Conservation (phyloP, 305 asterid genomes). For the Rubia balearica region DNA sequence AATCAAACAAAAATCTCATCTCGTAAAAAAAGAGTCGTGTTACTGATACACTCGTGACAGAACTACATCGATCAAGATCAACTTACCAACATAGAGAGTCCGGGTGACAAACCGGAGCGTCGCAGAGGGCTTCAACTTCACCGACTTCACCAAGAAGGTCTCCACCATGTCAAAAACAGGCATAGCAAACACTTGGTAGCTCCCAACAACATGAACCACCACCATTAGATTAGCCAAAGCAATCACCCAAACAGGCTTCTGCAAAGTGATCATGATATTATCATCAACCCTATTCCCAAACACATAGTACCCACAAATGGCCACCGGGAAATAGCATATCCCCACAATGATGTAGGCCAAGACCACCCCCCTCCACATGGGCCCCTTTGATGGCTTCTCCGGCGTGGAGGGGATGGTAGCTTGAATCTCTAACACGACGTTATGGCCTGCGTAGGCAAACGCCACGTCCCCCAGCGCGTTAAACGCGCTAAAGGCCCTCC, state of each 20-base stretch:
- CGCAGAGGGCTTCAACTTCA: conserved; percentile 34
- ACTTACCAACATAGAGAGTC: conserved; percentile 43
- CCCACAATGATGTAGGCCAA: conserved; percentile 52
- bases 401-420: conserved; percentile 66
- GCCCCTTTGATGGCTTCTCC: conserved; percentile 48
- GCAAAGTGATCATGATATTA: conserved; percentile 44
- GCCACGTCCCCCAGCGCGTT: conserved; percentile 59
- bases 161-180: conserved; percentile 73
- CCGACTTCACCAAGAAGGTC: conserved; percentile 39
- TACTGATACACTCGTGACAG: too few species aligned
- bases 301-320: conserved; percentile 43
- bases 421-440: conserved; percentile 67
- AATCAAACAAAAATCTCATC: too few species aligned
- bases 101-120: conserved; percentile 46
- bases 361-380: conserved; percentile 72
- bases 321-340: conserved; percentile 58
- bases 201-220: conserved; percentile 60
- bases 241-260: conserved; percentile 56
- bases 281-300: conserved; percentile 59
- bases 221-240: conserved; percentile 57
- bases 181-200: conserved; percentile 74
- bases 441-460: conserved; percentile 68
- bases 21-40: neutral
- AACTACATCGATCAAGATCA: neutral
- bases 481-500: conserved; percentile 33